Percentiles rank a stretch among this genome's conserved stretches.
Conservation (phyloP, 2,329 filamentous ascomycete genomes). For the Exophiala lecanii-corni region DNA sequence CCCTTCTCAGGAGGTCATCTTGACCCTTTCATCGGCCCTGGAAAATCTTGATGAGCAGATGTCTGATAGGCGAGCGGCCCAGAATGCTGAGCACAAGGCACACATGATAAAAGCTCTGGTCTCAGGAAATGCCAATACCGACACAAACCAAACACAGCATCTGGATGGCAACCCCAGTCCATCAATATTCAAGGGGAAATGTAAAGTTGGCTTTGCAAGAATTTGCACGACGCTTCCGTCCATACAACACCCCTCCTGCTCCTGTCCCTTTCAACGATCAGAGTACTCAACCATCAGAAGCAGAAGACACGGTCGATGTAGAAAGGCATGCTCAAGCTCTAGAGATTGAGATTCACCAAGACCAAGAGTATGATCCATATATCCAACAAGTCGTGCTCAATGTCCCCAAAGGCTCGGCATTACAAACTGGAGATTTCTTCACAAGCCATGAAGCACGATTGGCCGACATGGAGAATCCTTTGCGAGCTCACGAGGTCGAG, state of each 20-base stretch:
- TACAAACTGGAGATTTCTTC: conserved; percentile 49
- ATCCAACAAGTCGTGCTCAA: conserved; percentile 45
- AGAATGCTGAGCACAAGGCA: conserved; percentile 52
- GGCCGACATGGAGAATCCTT: conserved; percentile 15
- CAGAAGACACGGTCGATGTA: conserved; percentile 32
- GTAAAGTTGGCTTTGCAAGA: conserved; percentile 64
- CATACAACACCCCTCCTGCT: conserved; percentile 79
- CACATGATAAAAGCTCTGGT: conserved; percentile 35
- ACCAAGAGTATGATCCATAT: conserved; percentile 24
- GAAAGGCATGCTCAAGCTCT: conserved; percentile 30
- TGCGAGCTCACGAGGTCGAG: conserved; percentile 9
- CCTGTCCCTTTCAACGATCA: conserved; percentile 57
- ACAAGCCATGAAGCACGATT: conserved; percentile 29
- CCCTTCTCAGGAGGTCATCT: conserved; percentile 57
- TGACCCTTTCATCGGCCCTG: conserved; percentile 54
- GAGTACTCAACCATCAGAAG: conserved; percentile 38
- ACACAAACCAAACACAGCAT: conserved; percentile 34
- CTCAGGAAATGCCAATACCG: conserved; percentile 29
- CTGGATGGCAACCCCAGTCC: conserved; percentile 45
- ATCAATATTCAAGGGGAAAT: conserved; percentile 38
- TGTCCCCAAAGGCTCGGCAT: conserved; percentile 45
- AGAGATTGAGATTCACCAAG: conserved; percentile 22
- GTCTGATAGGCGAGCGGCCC: conserved; percentile 41
- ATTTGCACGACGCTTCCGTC: conserved; percentile 66
- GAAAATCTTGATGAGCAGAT: conserved; percentile 39